Evolutionary conservation across 78 protist genomes (phyloP), one percentile per base, ranked within the genome.

Genomic region (Dictyostelium purpureum): DNA sequence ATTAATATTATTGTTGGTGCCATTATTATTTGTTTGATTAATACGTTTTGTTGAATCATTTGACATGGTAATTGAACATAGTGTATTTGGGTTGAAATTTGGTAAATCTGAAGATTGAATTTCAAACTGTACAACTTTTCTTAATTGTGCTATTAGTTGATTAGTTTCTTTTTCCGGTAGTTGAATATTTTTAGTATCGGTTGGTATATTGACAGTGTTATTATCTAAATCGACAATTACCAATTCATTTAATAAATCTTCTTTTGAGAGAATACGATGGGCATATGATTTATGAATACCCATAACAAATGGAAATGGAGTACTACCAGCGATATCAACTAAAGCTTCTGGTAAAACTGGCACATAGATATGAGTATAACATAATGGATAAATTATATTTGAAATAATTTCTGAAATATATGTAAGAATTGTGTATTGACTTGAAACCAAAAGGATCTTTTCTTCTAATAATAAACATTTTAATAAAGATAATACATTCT

Each of bases 221-320:
- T 85, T 85, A 26, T 85, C 92, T 3, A 85, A n/a, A 45, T 85
- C 92, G 0, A 74, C 92, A 3, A 85, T 37, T 3, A 85, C 92
- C 45, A 85, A 57, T 45, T 85, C 92, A 14, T 63, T 33, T 42
- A 85, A 12, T 26, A 85, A n/a, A 47, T 59, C 65, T 24, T 85
- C 92, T 45, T 85, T 79, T 12, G 57, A 52, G 4, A 85, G 67
- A 18, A 85, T 85, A 56, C 61, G 66, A 28, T 70, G 57, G 1
- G 79, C 21, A 43, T 74, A 74, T 5, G 92, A 85, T 59, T 38
- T 85, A n/a, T 85, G 92, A 2, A 85, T 7, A 35, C 92, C 92
- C 92, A 85, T 85, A 19, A 85, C 73, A 40, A 85, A 91, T 77
- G 95, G 95, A 52, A 79, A 82, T n/a, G 95, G 95, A 5, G 71